These are phyloP conservation scores for Aspergillus mulundensis DNA, from an alignment of 495 filamentous ascomycete genomes.

Conservation along the genomic window DNA sequence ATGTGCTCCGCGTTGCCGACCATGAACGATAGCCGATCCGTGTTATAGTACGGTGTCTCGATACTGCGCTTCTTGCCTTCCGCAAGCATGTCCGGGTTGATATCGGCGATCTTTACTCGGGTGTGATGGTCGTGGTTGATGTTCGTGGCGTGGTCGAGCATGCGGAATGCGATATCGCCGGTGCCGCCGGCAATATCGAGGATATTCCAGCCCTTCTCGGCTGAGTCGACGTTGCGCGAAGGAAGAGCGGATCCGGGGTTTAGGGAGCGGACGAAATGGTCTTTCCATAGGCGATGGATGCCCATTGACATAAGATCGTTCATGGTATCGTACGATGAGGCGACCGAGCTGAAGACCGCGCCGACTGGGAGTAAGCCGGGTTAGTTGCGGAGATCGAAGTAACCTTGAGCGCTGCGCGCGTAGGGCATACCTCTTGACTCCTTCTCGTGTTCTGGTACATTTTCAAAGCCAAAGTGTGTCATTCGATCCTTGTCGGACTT, in stretches of 20 bases:
- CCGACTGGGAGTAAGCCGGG: slow-evolving; percentile 53
- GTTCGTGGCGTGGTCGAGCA: slow-evolving; percentile 82
- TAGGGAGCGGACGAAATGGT: slow-evolving; percentile 88
- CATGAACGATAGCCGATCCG: slow-evolving; percentile 65
- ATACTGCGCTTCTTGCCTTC: slow-evolving; percentile 77
- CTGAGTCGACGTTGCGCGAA: slow-evolving; percentile 33
- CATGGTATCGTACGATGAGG: slow-evolving; percentile 89
- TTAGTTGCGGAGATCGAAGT: slow-evolving; percentile 16
- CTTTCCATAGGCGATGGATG: slow-evolving; percentile 97
- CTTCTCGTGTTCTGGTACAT: slow-evolving; percentile 79
- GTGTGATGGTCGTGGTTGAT: slow-evolving; percentile 77
- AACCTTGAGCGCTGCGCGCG: not conserved
- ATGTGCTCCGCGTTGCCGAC: slow-evolving; percentile 88
- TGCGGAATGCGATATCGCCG: slow-evolving; percentile 95
- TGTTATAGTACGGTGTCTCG: slow-evolving; percentile 53
- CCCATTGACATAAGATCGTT: slow-evolving; percentile 99
- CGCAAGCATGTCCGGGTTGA: slow-evolving; percentile 89
- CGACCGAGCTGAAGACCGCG: slow-evolving; percentile 92
- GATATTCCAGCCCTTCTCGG: slow-evolving; percentile 63
- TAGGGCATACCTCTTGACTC: slow-evolving; percentile 57
- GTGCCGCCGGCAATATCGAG: slow-evolving; percentile 97
- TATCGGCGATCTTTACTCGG: slow-evolving; percentile 85
- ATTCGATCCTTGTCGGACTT: slow-evolving; percentile 52
- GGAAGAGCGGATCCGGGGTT: slow-evolving; percentile 76
- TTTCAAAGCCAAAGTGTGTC: slow-evolving; percentile 94